phyloP scores from a whole-genome alignment of 139 green algal species.

The Closterium sp. region DNA sequence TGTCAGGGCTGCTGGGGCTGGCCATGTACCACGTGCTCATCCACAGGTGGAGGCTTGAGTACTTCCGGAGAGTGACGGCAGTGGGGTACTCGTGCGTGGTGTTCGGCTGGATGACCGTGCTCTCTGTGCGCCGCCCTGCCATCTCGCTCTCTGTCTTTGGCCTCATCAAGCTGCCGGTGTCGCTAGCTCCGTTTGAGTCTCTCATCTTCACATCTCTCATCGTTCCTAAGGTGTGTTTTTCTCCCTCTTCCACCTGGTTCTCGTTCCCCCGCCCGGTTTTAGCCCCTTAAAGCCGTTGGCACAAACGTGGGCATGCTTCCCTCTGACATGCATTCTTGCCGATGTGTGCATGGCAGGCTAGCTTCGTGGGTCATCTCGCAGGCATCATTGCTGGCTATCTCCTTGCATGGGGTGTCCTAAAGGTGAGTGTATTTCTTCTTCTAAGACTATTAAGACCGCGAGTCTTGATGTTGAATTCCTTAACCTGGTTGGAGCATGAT shows the following conservation, averaged over 20 bases:
- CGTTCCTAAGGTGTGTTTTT: constrained; percentile 40
- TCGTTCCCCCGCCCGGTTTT: background rate
- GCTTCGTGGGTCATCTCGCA: constrained; percentile 65
- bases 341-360: constrained; percentile 38
- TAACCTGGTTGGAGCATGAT: too few relatives aligned
- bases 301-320: background rate
- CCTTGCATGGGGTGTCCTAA: constrained; percentile 55
- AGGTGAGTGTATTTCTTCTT: constrained; percentile 34
- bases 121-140: constrained; percentile 45
- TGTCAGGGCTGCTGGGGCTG: constrained; percentile 57
- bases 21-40: constrained; percentile 58
- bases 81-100: constrained; percentile 73
- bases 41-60: constrained; percentile 42
- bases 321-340: background rate
- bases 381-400: constrained; percentile 67
- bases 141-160: constrained; percentile 60
- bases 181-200: constrained; percentile 61
- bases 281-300: background rate
- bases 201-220: constrained; percentile 68
- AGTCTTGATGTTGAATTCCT: too few relatives aligned
- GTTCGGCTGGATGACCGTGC: constrained; percentile 71
- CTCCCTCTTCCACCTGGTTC: background rate
- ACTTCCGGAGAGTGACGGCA: constrained; percentile 48
- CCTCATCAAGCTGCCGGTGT: constrained; percentile 52
- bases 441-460: too few relatives aligned